Base-by-base conservation (phyloP, 352 stramenopile genomes). In the Phytophthora cajani region DNA sequence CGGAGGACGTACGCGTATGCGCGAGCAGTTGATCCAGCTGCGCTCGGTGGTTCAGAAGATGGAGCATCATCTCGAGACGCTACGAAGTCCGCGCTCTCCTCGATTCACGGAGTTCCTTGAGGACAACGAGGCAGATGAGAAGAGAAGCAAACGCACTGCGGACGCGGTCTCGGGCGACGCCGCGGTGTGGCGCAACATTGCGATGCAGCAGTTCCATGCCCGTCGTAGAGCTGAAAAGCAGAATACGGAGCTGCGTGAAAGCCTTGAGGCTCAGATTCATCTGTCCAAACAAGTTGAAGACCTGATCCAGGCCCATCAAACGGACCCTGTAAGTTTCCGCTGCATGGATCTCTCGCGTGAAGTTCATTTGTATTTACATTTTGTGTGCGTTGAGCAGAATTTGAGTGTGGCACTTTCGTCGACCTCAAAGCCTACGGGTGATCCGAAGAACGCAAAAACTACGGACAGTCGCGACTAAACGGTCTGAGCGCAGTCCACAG, bases 1-100 rank as follows among this genome's bases (percentile, higher is more conserved):
- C 30, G 62, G 55, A 23, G 46, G 46, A 5, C 46, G 46, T n/a
- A 52, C 46, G 14, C 44, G 44, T 12, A 62, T 74, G 54, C 60
- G 67, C 8, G 67, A 74, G 38, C 60, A 69, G 16, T 64, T 74
- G 30, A 74, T 74, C 49, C 67, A 67, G n/a, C 40, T 74, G 14
- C 60, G 67, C 0, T 58, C 59, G 7, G 67, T 74, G 36, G 67
- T 74, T 6, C 55, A 69, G 19, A 74, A 69, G 54, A 74, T 74
- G 67, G 67, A 74, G 46, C 52, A 12, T 17, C 62, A 74, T 38
- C 27, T 74, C 5, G 47, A 74, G 50, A 65, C 61, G 3, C 54
- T 74, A 19, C 63, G 38, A 59, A 74, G 61, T 50, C 64, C 57
- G 23, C 38, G 30, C 58, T 71, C 64, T 17, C 33, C 49, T 67